phyloP scores from a whole-genome alignment of 2,329 filamentous ascomycete genomes.

The Colletotrichum godetiae region DNA sequence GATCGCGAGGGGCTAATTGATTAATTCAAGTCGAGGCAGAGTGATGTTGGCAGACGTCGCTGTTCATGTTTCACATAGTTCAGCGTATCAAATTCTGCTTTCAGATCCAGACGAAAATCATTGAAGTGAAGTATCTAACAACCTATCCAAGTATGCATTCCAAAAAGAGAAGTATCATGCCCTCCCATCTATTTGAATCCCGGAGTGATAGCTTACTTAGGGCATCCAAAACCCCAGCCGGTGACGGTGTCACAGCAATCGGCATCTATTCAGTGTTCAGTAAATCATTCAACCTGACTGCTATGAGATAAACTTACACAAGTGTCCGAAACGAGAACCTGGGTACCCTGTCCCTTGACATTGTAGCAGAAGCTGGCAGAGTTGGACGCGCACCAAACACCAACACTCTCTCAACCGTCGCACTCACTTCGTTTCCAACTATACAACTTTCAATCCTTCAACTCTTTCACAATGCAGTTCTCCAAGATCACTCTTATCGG shows the following conservation, averaged over 20 bases:
- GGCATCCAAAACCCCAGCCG: background rate
- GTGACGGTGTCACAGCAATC: background rate
- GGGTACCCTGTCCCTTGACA: background rate
- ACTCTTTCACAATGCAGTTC: background rate
- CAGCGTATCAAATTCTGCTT: too few relatives aligned
- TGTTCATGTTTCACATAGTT: too few relatives aligned
- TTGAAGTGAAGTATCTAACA: too few relatives aligned
- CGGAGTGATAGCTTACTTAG: background rate
- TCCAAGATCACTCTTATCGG: background rate
- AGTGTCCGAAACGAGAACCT: background rate
- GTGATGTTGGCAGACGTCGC: too few relatives aligned
- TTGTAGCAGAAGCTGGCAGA: background rate
- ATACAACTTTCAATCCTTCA: background rate
- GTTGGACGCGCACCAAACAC: background rate
- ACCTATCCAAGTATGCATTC: too few relatives aligned
- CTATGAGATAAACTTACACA: background rate
- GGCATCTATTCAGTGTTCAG: background rate
- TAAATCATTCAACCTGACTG: too few relatives aligned
- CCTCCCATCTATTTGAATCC: too few relatives aligned
- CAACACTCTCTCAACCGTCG: background rate
- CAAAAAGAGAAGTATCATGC: too few relatives aligned
- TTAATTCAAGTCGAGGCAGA: too few relatives aligned
- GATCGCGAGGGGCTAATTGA: too few relatives aligned
- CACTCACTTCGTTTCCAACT: background rate
- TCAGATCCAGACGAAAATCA: too few relatives aligned